Conservation (phyloP, 768 basidiomycete genomes). For the Leucosporidium creatinivorum region DNA sequence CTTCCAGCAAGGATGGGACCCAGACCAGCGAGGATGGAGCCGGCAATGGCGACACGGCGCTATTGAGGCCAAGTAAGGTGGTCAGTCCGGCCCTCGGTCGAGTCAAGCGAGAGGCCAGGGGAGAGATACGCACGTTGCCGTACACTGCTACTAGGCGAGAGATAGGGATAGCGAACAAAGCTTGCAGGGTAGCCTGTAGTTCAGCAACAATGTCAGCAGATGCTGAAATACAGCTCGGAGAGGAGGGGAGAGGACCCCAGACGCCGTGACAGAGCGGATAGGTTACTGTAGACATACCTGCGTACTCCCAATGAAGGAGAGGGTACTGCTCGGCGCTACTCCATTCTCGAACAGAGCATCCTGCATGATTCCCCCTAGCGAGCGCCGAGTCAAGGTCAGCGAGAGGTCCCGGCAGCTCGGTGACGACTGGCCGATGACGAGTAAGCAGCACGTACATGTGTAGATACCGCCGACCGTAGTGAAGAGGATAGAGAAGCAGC, state of each 20-base stretch:
- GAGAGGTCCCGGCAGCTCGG: background rate
- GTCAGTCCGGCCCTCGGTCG: slow-evolving; percentile 11
- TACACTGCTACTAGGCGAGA: too few relatives aligned
- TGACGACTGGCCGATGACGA: too few relatives aligned
- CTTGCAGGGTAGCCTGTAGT: too few relatives aligned
- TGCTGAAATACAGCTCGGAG: too few relatives aligned
- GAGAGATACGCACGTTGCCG: too few relatives aligned
- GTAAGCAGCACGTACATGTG: slow-evolving; percentile 1
- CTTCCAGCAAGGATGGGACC: slow-evolving; percentile 10
- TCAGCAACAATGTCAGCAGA: too few relatives aligned
- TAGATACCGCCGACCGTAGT: slow-evolving; percentile 13
- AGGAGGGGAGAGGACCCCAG: too few relatives aligned
- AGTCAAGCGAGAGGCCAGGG: too few relatives aligned
- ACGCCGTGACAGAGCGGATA: too few relatives aligned
- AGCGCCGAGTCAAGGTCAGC: background rate
- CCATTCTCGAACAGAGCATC: slow-evolving; percentile 21
- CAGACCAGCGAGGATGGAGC: background rate
- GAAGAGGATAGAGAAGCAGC: slow-evolving; percentile 9
- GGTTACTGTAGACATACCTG: too few relatives aligned
- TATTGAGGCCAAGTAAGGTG: slow-evolving; percentile 13
- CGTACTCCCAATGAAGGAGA: slow-evolving; percentile 30
- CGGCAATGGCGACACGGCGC: slow-evolving; percentile 4
- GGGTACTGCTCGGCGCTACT: slow-evolving; percentile 27
- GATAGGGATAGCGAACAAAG: too few relatives aligned
- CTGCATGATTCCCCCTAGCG: slow-evolving; percentile 31